Base-by-base conservation (phyloP, 345 rosid species). In the Leavenworthia alabamica region DNA sequence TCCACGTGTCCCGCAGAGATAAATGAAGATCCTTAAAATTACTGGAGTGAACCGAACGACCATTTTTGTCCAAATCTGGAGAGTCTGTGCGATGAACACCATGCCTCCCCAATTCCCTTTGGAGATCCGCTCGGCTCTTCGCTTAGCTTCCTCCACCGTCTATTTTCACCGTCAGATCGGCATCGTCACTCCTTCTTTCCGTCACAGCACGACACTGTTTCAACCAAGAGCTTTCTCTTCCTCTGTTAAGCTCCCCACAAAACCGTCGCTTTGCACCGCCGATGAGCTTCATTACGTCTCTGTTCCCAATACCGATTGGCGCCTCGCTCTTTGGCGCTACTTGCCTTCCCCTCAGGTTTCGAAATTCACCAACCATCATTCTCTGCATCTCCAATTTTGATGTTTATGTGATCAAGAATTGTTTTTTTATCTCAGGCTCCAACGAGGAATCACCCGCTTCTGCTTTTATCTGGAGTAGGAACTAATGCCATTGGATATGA, bases 291-390 rank as follows among this genome's bases (percentile, higher is more conserved):
- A 89, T 70, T 89, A 82, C 60, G 90, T 86, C 47, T 62, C 91
- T 33, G 77, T 84, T 1, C 60, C 85, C 1, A 75, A 87, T 37
- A 81, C 81, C 66, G 83, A 84, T 42, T 89, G 99, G 96, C 83
- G 85, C 12, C 90, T 87, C 56, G 90, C 97, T 53, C 99, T 93
- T 71, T 89, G 99, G 96, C 96, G 96, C 46, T 89, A 93, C 73
- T 72, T 44, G 53, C 82, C 82, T 72, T 54, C 75, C 24, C 75
- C 79, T 35, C 77, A 75, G 82, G 82, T 78, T 35, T 9, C 42
- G 15, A 0, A 19, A 6, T 54, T 61, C 75, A 24, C 47, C 44
- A 29, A 46, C 22, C 22, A 54, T 19, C 48, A 13, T 37, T 45
- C 67, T 52, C 53, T 52, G 32, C 10, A 22, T 45, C 56, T 48